Evolutionary conservation across 2,329 filamentous ascomycete species (phyloP), one percentile per base, ranked within the genome.

Genomic region (Neurospora crassa): DNA sequence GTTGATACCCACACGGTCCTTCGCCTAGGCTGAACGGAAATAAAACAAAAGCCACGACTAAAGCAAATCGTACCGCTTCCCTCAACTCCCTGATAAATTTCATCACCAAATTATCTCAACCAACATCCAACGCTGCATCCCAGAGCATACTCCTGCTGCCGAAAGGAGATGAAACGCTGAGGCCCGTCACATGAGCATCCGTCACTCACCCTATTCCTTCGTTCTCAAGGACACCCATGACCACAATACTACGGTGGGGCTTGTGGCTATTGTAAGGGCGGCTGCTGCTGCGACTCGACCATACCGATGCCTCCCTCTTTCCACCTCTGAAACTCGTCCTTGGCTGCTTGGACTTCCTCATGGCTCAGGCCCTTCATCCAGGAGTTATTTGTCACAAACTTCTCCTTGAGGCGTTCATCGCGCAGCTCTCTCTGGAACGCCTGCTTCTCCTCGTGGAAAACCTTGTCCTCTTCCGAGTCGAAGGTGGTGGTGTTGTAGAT

Each of bases 331-430:
- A 85, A 89, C 71, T 87, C 87, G 77, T 90, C 88, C 82, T 94
- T 94, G 75, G 89, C 89, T 80, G 91, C 88, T 78, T 91, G 85
- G n/a, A 91, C 89, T 76, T 91, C 88, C 75, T 92, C 92, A 81
- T 92, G 91, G 79, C 91, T 91, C 81, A 93, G 84, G 70, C 92
- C 92, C 81, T 93, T 89, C 80, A 96, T 85, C 81, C 94, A 95
- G 73, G 92, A 87, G 72, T 91, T 90, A 85, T 94, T 92, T 82
- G 91, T 91, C 74, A 96, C 89, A 80, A 93, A 84, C 85, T 95
- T 96, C 85, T 96, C 91, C 78, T 87, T 86, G 83, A 92, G 80
- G 75, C 83, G 81, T 76, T 87, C 83, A 37, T 82, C 81, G 7
- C 82, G 80, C 37, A 81, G 78, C 71, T 84, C 82, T 40, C 73